phyloP scores from a whole-genome alignment of 495 filamentous ascomycete genomes.

The Lepidopterella palustris region DNA sequence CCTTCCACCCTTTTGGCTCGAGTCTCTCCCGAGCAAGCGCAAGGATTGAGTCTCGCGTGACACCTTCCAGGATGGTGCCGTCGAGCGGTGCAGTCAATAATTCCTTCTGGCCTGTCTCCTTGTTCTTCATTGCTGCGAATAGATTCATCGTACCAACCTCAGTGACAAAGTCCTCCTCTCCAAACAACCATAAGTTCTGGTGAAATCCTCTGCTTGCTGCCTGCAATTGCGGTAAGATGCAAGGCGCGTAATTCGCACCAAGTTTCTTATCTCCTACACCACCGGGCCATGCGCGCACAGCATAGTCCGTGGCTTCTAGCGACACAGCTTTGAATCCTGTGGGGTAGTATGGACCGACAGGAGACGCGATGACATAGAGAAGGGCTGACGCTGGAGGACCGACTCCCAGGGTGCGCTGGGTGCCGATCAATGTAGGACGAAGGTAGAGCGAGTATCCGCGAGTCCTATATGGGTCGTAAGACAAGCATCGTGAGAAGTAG shows the following conservation, averaged over 20 bases:
- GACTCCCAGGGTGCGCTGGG: constrained; percentile 86
- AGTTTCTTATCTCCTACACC: constrained; percentile 97
- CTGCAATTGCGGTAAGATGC: constrained; percentile 85
- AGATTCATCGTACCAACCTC: constrained; percentile 99
- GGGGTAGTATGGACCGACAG: constrained; percentile 96
- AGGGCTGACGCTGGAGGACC: constrained; percentile 85
- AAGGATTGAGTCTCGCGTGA: constrained; percentile 84
- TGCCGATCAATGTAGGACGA: constrained; percentile 94
- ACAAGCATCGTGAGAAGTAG: neutral
- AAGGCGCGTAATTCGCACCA: constrained; percentile 95
- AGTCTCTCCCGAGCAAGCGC: constrained; percentile 76
- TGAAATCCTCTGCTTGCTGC: constrained; percentile 87
- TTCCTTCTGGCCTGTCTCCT: constrained; percentile 80
- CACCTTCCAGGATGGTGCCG: constrained; percentile 93
- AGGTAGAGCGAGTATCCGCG: constrained; percentile 91
- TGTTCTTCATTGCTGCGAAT: constrained; percentile 73
- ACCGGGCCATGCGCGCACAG: constrained; percentile 94
- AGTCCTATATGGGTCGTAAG: constrained; percentile 35
- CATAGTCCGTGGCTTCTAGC: constrained; percentile 87
- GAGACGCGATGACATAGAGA: constrained; percentile 89
- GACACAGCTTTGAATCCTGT: constrained; percentile 96
- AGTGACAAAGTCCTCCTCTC: constrained; percentile 86
- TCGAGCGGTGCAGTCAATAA: constrained; percentile 88
- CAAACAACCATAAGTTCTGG: constrained; percentile 97
- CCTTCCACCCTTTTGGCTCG: constrained; percentile 75